Base-by-base conservation (phyloP, 495 filamentous ascomycete species). In the Peziza echinospora region DNA sequence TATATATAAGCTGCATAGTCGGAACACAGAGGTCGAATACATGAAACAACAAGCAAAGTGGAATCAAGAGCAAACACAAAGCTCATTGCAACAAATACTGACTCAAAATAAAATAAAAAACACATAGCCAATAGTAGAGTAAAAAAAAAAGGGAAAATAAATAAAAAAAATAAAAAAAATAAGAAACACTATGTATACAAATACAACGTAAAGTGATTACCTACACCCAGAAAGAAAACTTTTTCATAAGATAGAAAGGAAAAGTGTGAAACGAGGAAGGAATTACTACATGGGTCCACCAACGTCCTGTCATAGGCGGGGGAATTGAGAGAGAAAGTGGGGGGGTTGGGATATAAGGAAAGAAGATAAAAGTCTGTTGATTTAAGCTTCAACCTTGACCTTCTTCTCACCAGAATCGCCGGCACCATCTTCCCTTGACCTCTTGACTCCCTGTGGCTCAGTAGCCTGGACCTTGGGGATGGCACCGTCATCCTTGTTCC, bases 391-490 rank as follows among this genome's bases (percentile, higher is more conserved):
- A 24, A n/a, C 45, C 40, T 51, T 53, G 9, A 50, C 49, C 52
- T 41, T 26, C 3, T 39, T 43, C 13, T 49, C 49, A 22, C 52
- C 39, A 5, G 26, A 21, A 7, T 45, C 52, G 17, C 43, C 47
- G 25, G 3, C 24, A 3, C 39, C 26, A 13, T 34, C 25, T 54
- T 21, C 9, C 8, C 9, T 17, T 39, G 46, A 30, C 49, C 1
- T 52, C 43, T 43, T 56, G 41, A 30, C 44, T 5, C 24, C 48
- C 21, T 21, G 53, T 5, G 30, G 26, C 26, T 5, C 23, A 25
- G 25, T 53, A 45, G 21, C 40, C 43, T 59, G 46, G 19, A 59
- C 28, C 41, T 59, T 50, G 5, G 56, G 56, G 16, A 55, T 49
- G 28, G 23, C 22, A 26, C 2, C 42, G 51, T 23, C 59, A 46